Evolutionary conservation across 2,329 filamentous ascomycete genomes (phyloP).

Genomic region (Tolypocladium ovalisporum): DNA sequence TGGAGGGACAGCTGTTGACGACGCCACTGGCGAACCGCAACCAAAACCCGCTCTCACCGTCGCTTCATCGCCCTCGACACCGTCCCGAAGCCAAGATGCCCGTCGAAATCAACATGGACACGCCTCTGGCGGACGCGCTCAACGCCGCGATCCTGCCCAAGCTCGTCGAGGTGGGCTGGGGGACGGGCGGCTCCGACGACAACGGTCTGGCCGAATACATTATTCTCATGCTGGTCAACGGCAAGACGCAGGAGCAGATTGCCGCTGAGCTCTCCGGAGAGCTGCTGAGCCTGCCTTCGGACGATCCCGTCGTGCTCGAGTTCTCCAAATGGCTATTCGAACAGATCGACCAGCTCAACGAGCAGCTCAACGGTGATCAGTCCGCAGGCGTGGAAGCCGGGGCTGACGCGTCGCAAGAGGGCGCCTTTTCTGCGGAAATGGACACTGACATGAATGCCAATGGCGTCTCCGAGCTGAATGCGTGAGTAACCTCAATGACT

Average conservation of each 20-base stretch:
- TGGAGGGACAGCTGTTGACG: slow-evolving; percentile 1
- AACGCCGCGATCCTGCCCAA: slow-evolving; percentile 79
- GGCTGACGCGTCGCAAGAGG: slow-evolving; percentile 23
- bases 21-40: slow-evolving; percentile 4
- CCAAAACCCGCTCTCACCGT: not conserved
- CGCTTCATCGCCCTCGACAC: not conserved
- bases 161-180: slow-evolving; percentile 88
- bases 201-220: slow-evolving; percentile 90
- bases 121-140: slow-evolving; percentile 76
- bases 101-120: slow-evolving; percentile 64
- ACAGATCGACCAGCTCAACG: slow-evolving; percentile 60
- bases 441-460: slow-evolving; percentile 66
- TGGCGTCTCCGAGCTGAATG: slow-evolving; percentile 39
- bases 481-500: slow-evolving; percentile 33
- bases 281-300: slow-evolving; percentile 68
- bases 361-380: slow-evolving; percentile 45
- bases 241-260: slow-evolving; percentile 85
- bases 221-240: slow-evolving; percentile 91
- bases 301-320: slow-evolving; percentile 70
- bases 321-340: slow-evolving; percentile 94
- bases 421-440: slow-evolving; percentile 29
- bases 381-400: slow-evolving; percentile 15
- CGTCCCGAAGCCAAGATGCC: slow-evolving; percentile 47
- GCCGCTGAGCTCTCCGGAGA: slow-evolving; percentile 80
- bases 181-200: slow-evolving; percentile 63